Evolutionary conservation across 2,329 filamentous ascomycete genomes (phyloP).

Genomic region (Aspergillus calidoustus): DNA sequence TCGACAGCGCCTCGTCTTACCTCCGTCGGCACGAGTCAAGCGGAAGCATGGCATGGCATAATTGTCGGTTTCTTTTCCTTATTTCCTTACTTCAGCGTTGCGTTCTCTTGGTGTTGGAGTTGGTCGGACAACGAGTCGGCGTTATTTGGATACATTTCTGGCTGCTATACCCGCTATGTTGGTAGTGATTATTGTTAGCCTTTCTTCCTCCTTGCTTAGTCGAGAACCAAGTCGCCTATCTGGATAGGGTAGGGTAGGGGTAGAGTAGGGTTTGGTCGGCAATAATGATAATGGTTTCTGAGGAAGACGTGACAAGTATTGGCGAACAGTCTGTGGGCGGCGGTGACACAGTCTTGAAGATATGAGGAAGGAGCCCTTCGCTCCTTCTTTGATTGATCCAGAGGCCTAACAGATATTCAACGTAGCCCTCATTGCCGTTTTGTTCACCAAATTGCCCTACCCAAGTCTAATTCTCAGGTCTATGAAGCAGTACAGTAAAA

Average conservation of each 20-base stretch:
- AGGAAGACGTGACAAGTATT: too few species aligned
- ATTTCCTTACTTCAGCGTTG: background rate
- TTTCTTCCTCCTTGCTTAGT: background rate
- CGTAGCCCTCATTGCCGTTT: too few species aligned
- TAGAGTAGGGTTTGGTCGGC: background rate
- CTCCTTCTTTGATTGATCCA: too few species aligned
- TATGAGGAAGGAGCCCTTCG: too few species aligned
- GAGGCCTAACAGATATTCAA: too few species aligned
- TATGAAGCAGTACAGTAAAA: too few species aligned
- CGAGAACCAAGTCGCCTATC: background rate
- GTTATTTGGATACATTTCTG: background rate
- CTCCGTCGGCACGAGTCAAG: background rate
- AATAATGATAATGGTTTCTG: slow-evolving; percentile 4
- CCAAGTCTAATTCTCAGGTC: too few species aligned
- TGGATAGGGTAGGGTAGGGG: background rate
- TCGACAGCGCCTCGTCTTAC: too few species aligned
- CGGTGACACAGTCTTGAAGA: too few species aligned
- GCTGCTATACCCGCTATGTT: background rate
- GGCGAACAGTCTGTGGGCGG: too few species aligned
- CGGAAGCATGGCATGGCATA: background rate
- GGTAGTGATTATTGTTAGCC: background rate
- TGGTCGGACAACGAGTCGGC: background rate
- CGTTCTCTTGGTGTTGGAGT: background rate
- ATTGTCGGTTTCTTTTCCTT: background rate
- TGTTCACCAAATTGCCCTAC: too few species aligned